Base-by-base conservation (phyloP, 169 alveolate species). In the Cryptosporidium canis region DNA sequence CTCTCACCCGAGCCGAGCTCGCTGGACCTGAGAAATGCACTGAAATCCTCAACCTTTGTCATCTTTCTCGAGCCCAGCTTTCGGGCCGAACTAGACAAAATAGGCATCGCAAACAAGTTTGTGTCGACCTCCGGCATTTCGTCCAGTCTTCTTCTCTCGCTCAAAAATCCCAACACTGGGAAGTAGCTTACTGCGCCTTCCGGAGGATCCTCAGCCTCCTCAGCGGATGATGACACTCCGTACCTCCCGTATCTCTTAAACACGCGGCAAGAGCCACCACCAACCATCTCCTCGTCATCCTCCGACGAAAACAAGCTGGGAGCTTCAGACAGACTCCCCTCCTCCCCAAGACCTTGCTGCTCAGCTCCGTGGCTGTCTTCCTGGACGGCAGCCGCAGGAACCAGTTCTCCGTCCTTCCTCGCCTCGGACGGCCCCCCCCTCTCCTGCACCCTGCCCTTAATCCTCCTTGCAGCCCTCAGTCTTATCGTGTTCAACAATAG, bases 51-150 rank as follows among this genome's bases (percentile, higher is more conserved):
- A 24, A 61, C 29, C n/a, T 61, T 77, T 12, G 64, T 24, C 37
- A 77, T 9, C 35, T 39, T 77, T 44, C 18, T 77, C 27, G 71
- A 37, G n/a, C 9, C 27, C 21, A 33, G 5, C 18, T 61, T 77
- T 2, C 41, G 55, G 21, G 18, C 58, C 35, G 87, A 8, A 21
- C 18, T 41, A 4, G 11, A 16, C 58, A 63, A 21, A 18, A 43
- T n/a, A 12, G 87, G 87, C 87, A 77, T 77, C 41, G 56, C 21
- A 77, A 77, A 77, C 51, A 77, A 18, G 29, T 77, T 77, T 2
- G 66, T 58, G 14, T 77, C 87, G 35, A 77, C 41, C 29, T 77
- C 72, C 14, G 87, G 87, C 72, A 77, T 77, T 14, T 77, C 87
- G 45, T 77, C 87, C 29, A 77, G 51, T 61, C 71, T 77, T 58